Conservation (phyloP, 768 basidiomycete genomes). For the Galerina sulciceps region DNA sequence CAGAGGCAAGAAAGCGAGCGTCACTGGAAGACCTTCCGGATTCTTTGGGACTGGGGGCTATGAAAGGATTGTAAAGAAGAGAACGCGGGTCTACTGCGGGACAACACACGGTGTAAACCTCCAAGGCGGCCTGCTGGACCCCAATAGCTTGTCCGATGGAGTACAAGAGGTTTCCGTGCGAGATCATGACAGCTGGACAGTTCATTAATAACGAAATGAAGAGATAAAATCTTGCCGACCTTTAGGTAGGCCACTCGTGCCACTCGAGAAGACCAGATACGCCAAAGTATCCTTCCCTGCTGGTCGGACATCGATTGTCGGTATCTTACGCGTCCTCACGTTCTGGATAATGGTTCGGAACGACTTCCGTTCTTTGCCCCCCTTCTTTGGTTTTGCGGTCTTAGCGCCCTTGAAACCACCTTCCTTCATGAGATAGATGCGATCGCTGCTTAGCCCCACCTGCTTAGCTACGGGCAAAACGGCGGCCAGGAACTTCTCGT, state of each 20-base stretch:
- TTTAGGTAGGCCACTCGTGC: slow-evolving; percentile 79
- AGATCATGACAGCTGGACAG: slow-evolving; percentile 67
- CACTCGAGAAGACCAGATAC: slow-evolving; percentile 78
- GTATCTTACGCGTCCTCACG: slow-evolving; percentile 39
- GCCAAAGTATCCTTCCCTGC: slow-evolving; percentile 61
- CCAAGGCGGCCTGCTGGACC: slow-evolving; percentile 27
- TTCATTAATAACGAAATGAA: not conserved
- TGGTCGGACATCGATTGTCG: slow-evolving; percentile 44
- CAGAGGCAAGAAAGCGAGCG: slow-evolving; percentile 66
- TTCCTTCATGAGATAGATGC: slow-evolving; percentile 57
- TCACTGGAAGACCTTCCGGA: slow-evolving; percentile 49
- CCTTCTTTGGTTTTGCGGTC: slow-evolving; percentile 6
- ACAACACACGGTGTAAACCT: slow-evolving; percentile 43
- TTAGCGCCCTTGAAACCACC: slow-evolving; percentile 32
- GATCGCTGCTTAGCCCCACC: slow-evolving; percentile 39
- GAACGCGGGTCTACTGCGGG: not conserved
- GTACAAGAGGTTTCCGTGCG: slow-evolving; percentile 64
- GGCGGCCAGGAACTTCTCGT: slow-evolving; percentile 31
- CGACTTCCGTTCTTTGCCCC: slow-evolving; percentile 40
- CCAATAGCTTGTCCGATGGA: slow-evolving; percentile 44
- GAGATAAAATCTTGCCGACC: slow-evolving; percentile 37
- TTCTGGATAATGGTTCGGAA: slow-evolving; percentile 48
- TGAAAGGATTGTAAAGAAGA: not conserved
- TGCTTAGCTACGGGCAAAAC: slow-evolving; percentile 36
- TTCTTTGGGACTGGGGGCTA: slow-evolving; percentile 44